phyloP scores from a whole-genome alignment of 2,329 filamentous ascomycete species.

The Paraconiothyrium brasiliense region DNA sequence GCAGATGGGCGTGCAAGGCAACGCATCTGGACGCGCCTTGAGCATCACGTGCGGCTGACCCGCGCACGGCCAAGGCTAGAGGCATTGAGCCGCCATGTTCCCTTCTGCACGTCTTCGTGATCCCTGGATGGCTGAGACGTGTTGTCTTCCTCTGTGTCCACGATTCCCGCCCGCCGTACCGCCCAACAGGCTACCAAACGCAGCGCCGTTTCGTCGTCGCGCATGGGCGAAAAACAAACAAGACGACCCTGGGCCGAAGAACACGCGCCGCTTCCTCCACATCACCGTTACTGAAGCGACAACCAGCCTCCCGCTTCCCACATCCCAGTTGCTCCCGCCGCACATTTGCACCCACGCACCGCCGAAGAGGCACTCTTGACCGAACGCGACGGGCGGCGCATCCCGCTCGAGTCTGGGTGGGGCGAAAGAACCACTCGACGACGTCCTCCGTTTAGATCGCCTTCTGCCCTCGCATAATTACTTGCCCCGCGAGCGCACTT shows the following conservation, averaged over 20 bases:
- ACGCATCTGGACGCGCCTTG: slow-evolving; percentile 1
- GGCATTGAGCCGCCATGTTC: slow-evolving; percentile 22
- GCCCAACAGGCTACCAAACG: slow-evolving; percentile 4
- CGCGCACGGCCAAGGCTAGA: slow-evolving; percentile 14
- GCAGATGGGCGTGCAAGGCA: background rate
- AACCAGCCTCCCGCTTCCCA: slow-evolving; percentile 7
- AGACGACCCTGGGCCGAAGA: slow-evolving; percentile 10
- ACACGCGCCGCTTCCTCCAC: slow-evolving; percentile 14
- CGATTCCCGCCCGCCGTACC: background rate
- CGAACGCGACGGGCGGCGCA: slow-evolving; percentile 16
- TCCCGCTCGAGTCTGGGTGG: slow-evolving; percentile 20
- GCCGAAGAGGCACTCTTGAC: slow-evolving; percentile 2
- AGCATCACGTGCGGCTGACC: slow-evolving; percentile 6
- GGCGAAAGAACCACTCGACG: slow-evolving; percentile 14
- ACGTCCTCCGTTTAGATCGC: background rate
- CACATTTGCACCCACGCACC: background rate
- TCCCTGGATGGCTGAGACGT: slow-evolving; percentile 9
- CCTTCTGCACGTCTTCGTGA: slow-evolving; percentile 5
- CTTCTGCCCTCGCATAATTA: background rate
- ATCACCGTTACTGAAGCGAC: slow-evolving; percentile 3
- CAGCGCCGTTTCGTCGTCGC: slow-evolving; percentile 21
- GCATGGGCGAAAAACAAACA: slow-evolving; percentile 24
- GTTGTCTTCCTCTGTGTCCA: slow-evolving; percentile 5
- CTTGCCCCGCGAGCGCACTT: slow-evolving; percentile 2
- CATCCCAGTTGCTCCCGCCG: slow-evolving; percentile 5